A percentile compares a stretch with the other conserved stretches of the same genome.
Conservation (phyloP, 768 basidiomycete species). For the Cystofilobasidium bisporidii region DNA sequence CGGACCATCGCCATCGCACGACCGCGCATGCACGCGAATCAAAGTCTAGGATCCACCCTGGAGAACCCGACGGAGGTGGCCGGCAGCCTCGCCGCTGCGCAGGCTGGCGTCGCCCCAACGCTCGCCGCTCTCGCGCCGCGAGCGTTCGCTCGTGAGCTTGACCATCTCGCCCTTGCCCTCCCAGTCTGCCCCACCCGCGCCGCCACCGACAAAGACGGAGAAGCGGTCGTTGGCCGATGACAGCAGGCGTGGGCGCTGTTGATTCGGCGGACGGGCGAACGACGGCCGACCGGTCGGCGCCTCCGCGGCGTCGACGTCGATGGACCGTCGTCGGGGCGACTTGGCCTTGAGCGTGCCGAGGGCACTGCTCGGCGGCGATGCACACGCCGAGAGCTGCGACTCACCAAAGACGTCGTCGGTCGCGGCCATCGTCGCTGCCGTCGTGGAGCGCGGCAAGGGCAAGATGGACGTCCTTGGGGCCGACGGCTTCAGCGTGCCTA, state of each 20-base stretch:
- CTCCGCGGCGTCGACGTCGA: too few species aligned
- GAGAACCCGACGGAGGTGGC: neutral
- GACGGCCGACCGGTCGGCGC: neutral
- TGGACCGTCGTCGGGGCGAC: constrained; percentile 7
- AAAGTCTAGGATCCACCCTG: too few species aligned
- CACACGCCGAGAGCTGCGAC: too few species aligned
- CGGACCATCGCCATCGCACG: too few species aligned
- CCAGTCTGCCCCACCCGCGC: constrained; percentile 16
- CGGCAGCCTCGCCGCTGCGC: neutral
- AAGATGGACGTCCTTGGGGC: neutral
- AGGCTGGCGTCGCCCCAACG: neutral
- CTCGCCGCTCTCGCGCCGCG: neutral
- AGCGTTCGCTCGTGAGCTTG: neutral
- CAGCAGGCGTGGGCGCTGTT: neutral
- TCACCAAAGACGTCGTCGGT: too few species aligned
- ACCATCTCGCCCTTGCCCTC: constrained; percentile 17
- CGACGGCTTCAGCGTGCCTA: neutral
- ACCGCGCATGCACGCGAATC: too few species aligned
- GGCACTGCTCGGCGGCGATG: too few species aligned
- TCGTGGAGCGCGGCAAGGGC: neutral
- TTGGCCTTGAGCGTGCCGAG: neutral
- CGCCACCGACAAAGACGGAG: constrained; percentile 19
- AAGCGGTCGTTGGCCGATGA: constrained; percentile 12
- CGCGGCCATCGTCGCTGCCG: neutral
- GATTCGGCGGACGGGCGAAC: neutral